phyloP scores from a whole-genome alignment of 768 basidiomycete species.

The Trametes elegans region DNA sequence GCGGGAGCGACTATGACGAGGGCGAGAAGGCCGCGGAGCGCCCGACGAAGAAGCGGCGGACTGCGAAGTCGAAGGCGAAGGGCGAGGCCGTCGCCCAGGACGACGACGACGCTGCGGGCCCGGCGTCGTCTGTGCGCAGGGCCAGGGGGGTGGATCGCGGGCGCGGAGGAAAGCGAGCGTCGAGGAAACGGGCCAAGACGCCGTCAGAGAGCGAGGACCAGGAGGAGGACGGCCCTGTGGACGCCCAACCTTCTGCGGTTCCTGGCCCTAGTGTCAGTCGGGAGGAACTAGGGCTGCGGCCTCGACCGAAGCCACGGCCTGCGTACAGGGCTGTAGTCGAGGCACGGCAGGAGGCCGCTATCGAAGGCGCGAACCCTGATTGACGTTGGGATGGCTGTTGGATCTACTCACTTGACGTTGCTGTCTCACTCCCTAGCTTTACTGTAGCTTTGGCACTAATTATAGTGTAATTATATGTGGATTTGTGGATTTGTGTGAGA shows the following conservation, averaged over 20 bases:
- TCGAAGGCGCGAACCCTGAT: not conserved
- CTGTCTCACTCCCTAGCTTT: too few relatives aligned
- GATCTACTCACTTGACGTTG: too few relatives aligned
- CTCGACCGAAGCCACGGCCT: slow-evolving; percentile 35
- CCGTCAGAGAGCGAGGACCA: slow-evolving; percentile 16
- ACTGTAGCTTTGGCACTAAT: too few relatives aligned
- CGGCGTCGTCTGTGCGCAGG: not conserved
- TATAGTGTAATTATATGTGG: too few relatives aligned
- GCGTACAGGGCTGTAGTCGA: not conserved
- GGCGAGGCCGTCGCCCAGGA: not conserved
- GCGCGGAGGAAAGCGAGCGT: slow-evolving; percentile 9
- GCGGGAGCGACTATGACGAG: slow-evolving; percentile 6
- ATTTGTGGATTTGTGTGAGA: too few relatives aligned
- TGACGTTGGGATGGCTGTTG: not conserved
- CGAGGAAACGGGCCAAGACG: slow-evolving; percentile 25
- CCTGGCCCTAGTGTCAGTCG: slow-evolving; percentile 24
- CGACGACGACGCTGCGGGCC: not conserved
- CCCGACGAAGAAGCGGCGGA: slow-evolving; percentile 34
- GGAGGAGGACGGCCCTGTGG: not conserved
- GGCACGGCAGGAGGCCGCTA: not conserved
- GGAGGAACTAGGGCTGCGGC: slow-evolving; percentile 35
- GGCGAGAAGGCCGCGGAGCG: slow-evolving; percentile 24
- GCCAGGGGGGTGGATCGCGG: not conserved
- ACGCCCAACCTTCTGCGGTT: slow-evolving; percentile 16
- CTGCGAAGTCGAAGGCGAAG: slow-evolving; percentile 16